A percentile compares a stretch with the other conserved stretches of the same genome.
Conservation (phyloP, 73 alveolate genomes). For the Paramecium caudatum region DNA sequence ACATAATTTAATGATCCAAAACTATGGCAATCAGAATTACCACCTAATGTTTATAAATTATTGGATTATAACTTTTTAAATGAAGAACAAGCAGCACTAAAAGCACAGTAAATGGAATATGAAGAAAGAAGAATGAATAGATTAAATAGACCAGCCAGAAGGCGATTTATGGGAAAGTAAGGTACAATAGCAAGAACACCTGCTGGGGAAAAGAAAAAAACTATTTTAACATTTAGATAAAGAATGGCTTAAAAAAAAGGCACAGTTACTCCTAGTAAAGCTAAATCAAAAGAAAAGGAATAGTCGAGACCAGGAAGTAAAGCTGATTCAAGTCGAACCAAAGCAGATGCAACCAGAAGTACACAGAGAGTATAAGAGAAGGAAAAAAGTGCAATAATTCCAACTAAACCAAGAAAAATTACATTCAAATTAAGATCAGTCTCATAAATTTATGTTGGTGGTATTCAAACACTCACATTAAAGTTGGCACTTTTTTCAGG, state of each 20-base stretch:
- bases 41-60: conserved; percentile 51
- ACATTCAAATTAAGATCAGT: conserved; percentile 24
- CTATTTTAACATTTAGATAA: not conserved
- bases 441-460: conserved; percentile 6
- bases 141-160: not conserved
- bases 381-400: not conserved
- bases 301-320: not conserved
- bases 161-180: not conserved
- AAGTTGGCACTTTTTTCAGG: conserved; percentile 21
- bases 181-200: not conserved
- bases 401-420: conserved; percentile 2
- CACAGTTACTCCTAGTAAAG: not conserved
- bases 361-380: not conserved
- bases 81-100: not conserved
- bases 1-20: not conserved
- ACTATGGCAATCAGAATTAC: conserved; percentile 27
- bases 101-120: not conserved
- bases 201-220: not conserved
- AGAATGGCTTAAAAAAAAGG: not conserved
- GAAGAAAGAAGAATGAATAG: conserved; percentile 17
- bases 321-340: not conserved
- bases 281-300: conserved; percentile 14
- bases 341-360: not conserved
- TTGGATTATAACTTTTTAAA: conserved; percentile 10
- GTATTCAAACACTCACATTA: not conserved